These are phyloP conservation scores for Chenopodium album DNA, from an alignment of 148 eudicot genomes.

Conservation along the genomic window DNA sequence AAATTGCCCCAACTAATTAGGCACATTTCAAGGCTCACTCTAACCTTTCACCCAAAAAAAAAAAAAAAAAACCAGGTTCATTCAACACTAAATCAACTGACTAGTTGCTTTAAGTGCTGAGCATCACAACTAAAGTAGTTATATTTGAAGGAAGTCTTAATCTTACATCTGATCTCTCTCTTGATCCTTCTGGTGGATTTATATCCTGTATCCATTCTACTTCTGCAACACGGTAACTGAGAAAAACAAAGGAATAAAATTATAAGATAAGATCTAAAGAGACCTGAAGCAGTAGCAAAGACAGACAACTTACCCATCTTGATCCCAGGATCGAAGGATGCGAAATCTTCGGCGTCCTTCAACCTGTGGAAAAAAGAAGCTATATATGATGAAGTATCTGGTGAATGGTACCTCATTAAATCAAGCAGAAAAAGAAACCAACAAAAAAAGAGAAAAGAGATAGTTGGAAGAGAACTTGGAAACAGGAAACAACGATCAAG, in stretches of 20 bases:
- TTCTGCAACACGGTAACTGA: slow-evolving; percentile 64
- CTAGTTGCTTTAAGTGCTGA: neutral
- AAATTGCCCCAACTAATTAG: neutral
- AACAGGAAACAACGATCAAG: neutral
- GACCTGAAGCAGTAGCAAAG: slow-evolving; percentile 15
- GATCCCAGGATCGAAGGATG: slow-evolving; percentile 82
- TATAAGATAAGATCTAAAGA: neutral
- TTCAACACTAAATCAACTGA: neutral
- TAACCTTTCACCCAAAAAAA: neutral
- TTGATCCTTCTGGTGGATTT: slow-evolving; percentile 62
- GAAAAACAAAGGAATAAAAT: slow-evolving; percentile 5
- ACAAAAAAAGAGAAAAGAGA: neutral
- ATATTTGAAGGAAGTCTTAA: neutral
- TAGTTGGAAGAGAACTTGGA: neutral
- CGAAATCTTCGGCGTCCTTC: slow-evolving; percentile 94
- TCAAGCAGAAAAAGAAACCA: neutral
- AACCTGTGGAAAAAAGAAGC: slow-evolving; percentile 46
- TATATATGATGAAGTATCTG: neutral
- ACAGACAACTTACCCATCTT: slow-evolving; percentile 78
- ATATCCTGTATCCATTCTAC: slow-evolving; percentile 76
- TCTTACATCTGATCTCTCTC: slow-evolving; percentile 69
- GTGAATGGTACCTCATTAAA: neutral
- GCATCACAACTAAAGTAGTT: neutral
- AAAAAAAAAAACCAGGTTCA: neutral
- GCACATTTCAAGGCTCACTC: neutral